phyloP scores from a whole-genome alignment of 1,139 yeast species.

The Yamadazyma membranifaciens region DNA sequence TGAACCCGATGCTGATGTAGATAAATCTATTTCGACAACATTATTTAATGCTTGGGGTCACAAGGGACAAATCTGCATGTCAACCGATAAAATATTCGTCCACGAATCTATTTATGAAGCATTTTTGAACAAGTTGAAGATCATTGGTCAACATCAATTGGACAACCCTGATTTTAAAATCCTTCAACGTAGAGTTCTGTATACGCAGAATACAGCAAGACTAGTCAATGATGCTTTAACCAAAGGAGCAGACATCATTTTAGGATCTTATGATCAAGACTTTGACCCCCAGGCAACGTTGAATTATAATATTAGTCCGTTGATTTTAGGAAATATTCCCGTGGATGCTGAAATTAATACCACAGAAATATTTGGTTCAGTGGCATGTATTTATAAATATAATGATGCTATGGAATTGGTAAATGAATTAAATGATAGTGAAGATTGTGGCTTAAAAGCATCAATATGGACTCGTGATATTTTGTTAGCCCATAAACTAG shows the following conservation, averaged over 20 bases:
- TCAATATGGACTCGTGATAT: slow-evolving; percentile 54
- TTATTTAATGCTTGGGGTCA: slow-evolving; percentile 39
- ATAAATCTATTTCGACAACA: slow-evolving; percentile 26
- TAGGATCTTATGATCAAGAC: slow-evolving; percentile 16
- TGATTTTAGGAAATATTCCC: slow-evolving; percentile 35
- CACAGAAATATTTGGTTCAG: slow-evolving; percentile 51
- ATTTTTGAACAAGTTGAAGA: slow-evolving; percentile 19
- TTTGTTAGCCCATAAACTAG: slow-evolving; percentile 35
- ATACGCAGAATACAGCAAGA: slow-evolving; percentile 21
- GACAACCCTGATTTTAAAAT: slow-evolving; percentile 22
- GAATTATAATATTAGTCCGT: slow-evolving; percentile 22
- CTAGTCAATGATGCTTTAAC: slow-evolving; percentile 41
- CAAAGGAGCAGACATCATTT: slow-evolving; percentile 39
- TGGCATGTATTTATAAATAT: slow-evolving; percentile 36
- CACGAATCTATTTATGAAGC: slow-evolving; percentile 31
- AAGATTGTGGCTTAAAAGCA: slow-evolving; percentile 49
- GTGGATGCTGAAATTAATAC: slow-evolving; percentile 29
- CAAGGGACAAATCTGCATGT: slow-evolving; percentile 49
- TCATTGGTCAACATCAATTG: slow-evolving; percentile 20
- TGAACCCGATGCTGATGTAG: slow-evolving; percentile 32
- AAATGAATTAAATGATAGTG: slow-evolving; percentile 24
- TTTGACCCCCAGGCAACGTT: slow-evolving; percentile 5
- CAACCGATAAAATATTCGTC: slow-evolving; percentile 36
- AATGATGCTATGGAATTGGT: slow-evolving; percentile 29
- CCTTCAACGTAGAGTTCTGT: slow-evolving; percentile 28